Evolutionary conservation across 192 early-diverging fungal species (phyloP).

Genomic region (Coemansia sp.): DNA sequence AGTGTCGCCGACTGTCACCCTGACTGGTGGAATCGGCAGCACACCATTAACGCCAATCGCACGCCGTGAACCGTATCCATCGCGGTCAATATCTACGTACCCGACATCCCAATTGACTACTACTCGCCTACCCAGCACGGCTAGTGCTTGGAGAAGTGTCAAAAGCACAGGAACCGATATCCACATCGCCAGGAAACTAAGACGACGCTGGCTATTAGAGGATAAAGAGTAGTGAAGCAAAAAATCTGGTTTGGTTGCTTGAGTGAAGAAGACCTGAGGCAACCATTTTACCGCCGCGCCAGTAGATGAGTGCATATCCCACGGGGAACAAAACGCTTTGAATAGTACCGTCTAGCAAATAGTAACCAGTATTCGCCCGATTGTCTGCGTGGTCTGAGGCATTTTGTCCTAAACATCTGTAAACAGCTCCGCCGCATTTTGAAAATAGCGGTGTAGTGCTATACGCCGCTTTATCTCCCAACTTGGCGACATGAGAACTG

Average conservation of each 20-base stretch:
- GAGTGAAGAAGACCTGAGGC: background rate
- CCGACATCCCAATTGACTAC: conserved; percentile 67
- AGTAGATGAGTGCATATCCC: background rate
- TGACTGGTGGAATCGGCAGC: conserved; percentile 59
- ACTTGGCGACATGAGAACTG: too few species aligned
- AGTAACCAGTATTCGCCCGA: background rate
- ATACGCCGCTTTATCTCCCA: background rate
- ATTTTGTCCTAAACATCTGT: background rate
- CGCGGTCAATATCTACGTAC: conserved; percentile 65
- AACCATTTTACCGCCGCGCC: background rate
- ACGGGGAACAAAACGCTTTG: background rate
- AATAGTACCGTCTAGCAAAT: background rate
- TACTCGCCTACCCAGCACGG: conserved; percentile 8
- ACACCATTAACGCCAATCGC: conserved; percentile 68
- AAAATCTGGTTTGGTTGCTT: background rate
- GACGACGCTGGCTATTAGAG: background rate
- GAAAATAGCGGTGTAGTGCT: background rate
- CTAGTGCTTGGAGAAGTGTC: background rate
- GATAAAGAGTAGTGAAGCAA: background rate
- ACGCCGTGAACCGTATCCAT: conserved; percentile 62
- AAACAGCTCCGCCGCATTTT: background rate
- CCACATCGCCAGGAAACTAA: background rate
- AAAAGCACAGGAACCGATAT: background rate
- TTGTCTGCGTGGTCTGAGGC: background rate
- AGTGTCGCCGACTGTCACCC: conserved; percentile 19